Conservation (phyloP, 2,329 filamentous ascomycete genomes). For the Paramyrothecium roridum region DNA sequence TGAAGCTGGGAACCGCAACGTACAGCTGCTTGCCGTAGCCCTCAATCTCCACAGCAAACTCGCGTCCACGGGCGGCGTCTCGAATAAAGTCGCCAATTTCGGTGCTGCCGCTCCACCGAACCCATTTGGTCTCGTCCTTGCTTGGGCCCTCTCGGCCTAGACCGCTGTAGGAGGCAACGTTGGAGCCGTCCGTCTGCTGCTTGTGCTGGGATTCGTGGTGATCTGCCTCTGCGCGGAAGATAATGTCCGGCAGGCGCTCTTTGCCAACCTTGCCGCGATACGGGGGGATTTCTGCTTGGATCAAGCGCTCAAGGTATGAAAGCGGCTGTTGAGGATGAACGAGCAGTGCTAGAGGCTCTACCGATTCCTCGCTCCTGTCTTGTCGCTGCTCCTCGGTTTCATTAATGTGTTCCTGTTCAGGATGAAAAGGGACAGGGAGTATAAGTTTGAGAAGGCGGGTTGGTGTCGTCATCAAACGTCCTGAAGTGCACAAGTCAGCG, state of each 20-base stretch:
- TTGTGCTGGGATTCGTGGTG: conserved; percentile 44
- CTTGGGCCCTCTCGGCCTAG: conserved; percentile 58
- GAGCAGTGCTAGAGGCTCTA: conserved; percentile 82
- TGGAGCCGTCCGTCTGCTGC: conserved; percentile 27
- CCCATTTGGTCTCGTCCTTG: conserved; percentile 54
- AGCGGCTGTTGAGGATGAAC: conserved; percentile 88
- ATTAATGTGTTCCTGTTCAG: conserved; percentile 35
- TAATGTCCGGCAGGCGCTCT: conserved; percentile 70
- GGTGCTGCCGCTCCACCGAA: conserved; percentile 84
- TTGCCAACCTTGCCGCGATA: conserved; percentile 56
- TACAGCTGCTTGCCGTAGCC: conserved; percentile 63
- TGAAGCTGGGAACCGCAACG: conserved; percentile 82
- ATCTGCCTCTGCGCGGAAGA: conserved; percentile 76
- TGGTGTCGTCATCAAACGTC: conserved; percentile 77
- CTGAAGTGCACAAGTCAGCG: conserved; percentile 27
- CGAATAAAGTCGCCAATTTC: conserved; percentile 94
- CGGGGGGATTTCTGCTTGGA: conserved; percentile 80
- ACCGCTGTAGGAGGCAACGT: conserved; percentile 69
- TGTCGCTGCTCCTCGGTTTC: conserved; percentile 33
- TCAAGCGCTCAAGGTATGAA: conserved; percentile 83
- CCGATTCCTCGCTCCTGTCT: conserved; percentile 29
- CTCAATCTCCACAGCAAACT: conserved; percentile 83
- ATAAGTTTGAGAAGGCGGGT: conserved; percentile 78
- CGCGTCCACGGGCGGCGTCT: conserved; percentile 78
- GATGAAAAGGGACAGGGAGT: conserved; percentile 59